phyloP scores from a whole-genome alignment of 1,139 yeast genomes.

The Suhomyces yuchorum region DNA sequence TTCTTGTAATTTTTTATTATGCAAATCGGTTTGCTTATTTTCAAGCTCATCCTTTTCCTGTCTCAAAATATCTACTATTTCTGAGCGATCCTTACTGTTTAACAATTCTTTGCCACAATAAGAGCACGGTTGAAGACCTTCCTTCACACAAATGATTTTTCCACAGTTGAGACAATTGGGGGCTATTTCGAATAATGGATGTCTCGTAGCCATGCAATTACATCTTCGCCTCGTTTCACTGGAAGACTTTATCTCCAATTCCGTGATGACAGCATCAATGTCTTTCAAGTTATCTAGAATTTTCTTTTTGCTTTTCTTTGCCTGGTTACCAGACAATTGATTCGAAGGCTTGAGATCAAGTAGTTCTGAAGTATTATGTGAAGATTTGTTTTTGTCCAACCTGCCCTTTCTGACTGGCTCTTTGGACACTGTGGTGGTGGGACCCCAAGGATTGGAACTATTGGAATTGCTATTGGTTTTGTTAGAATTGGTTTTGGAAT shows the following conservation, averaged over 20 bases:
- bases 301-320: constrained; percentile 38
- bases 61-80: constrained; percentile 54
- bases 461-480: background rate
- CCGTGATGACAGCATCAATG: constrained; percentile 47
- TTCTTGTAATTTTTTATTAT: constrained; percentile 23
- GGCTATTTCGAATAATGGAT: constrained; percentile 84
- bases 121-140: constrained; percentile 89
- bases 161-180: constrained; percentile 97
- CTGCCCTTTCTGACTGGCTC: constrained; percentile 26
- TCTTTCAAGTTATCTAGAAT: constrained; percentile 58
- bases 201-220: constrained; percentile 81
- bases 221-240: constrained; percentile 43
- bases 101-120: constrained; percentile 75
- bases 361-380: constrained; percentile 43
- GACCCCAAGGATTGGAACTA: constrained; percentile 13
- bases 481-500: background rate
- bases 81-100: constrained; percentile 57
- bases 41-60: constrained; percentile 47
- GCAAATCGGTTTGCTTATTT: constrained; percentile 19
- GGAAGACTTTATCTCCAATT: constrained; percentile 33
- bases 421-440: constrained; percentile 15
- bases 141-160: constrained; percentile 84
- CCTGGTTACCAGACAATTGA: constrained; percentile 23
- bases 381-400: constrained; percentile 24
- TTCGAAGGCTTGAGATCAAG: constrained; percentile 30